Evolutionary conservation across 257 asterid genomes (phyloP).

Genomic region (Nicotiana knightiana): DNA sequence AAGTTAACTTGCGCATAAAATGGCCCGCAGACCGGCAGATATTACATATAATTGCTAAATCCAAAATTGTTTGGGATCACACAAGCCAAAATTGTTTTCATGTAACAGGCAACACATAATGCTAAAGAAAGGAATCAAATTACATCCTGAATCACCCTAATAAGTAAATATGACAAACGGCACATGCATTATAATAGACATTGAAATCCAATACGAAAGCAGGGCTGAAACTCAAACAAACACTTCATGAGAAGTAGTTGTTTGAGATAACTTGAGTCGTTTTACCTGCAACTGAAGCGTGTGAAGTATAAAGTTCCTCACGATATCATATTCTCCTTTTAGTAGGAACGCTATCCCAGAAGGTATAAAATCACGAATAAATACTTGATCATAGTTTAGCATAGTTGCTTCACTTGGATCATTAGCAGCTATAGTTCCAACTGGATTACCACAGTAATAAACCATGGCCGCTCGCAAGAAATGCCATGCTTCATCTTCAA

Average conservation of each 20-base stretch:
- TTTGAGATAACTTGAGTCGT: neutral
- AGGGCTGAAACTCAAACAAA: neutral
- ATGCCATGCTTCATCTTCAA: conserved; percentile 89
- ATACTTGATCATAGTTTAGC: conserved; percentile 88
- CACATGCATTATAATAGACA: neutral
- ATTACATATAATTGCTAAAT: neutral
- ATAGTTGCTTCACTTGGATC: conserved; percentile 64
- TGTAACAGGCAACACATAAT: neutral
- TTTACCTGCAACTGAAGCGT: conserved; percentile 94
- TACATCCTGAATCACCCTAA: neutral
- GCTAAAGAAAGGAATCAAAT: neutral
- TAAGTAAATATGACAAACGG: neutral
- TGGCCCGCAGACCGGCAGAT: neutral
- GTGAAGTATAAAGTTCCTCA: conserved; percentile 72
- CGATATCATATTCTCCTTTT: conserved; percentile 84
- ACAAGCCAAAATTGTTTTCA: neutral
- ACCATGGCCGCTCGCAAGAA: conserved; percentile 70
- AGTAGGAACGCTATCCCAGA: conserved; percentile 83
- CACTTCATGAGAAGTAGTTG: neutral
- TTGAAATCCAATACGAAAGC: neutral
- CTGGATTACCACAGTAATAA: conserved; percentile 62
- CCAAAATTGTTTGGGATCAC: neutral
- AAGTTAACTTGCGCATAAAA: neutral
- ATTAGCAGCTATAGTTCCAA: conserved; percentile 93
- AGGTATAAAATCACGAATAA: conserved; percentile 83